phyloP scores from a whole-genome alignment of 2,329 filamentous ascomycete species.

The Ophiostoma australiae region DNA sequence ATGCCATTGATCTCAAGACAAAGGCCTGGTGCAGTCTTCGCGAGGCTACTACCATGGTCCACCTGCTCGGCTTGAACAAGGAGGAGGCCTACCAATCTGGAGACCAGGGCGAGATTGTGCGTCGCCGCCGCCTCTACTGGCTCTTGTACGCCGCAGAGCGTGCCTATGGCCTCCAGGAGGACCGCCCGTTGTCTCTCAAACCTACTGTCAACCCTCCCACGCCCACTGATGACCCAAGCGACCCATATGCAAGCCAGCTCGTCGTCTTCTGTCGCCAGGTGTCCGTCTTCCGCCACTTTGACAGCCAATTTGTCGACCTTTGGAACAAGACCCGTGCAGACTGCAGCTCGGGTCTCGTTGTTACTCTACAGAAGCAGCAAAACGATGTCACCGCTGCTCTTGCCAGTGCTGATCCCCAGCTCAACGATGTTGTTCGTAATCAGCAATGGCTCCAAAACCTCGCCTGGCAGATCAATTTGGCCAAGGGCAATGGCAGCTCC shows the following conservation, averaged over 20 bases:
- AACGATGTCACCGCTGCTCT: slow-evolving; percentile 50
- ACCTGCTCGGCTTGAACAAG: slow-evolving; percentile 56
- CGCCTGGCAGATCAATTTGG: slow-evolving; percentile 56
- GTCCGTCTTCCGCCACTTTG: slow-evolving; percentile 60
- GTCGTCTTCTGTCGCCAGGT: slow-evolving; percentile 56
- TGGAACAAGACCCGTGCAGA: slow-evolving; percentile 63
- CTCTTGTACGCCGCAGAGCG: slow-evolving; percentile 66
- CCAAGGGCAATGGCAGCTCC: slow-evolving; percentile 49
- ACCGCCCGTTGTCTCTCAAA: slow-evolving; percentile 64
- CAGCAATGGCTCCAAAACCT: slow-evolving; percentile 63
- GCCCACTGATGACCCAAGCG: slow-evolving; percentile 55
- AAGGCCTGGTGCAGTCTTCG: slow-evolving; percentile 75
- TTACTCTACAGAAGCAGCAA: slow-evolving; percentile 58
- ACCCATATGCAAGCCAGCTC: slow-evolving; percentile 49
- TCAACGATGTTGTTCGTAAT: slow-evolving; percentile 52
- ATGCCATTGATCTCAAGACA: slow-evolving; percentile 66
- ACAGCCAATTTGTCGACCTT: slow-evolving; percentile 56
- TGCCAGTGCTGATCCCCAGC: slow-evolving; percentile 49
- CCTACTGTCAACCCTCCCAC: slow-evolving; percentile 63
- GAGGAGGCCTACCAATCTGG: slow-evolving; percentile 59
- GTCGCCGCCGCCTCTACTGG: slow-evolving; percentile 66
- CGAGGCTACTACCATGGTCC: slow-evolving; percentile 67
- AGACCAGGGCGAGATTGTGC: slow-evolving; percentile 55
- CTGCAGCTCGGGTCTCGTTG: slow-evolving; percentile 53
- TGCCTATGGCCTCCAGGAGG: slow-evolving; percentile 66